Evolutionary conservation across 257 asterid genomes (phyloP).

Genomic region (Nicotiana sylvestris): DNA sequence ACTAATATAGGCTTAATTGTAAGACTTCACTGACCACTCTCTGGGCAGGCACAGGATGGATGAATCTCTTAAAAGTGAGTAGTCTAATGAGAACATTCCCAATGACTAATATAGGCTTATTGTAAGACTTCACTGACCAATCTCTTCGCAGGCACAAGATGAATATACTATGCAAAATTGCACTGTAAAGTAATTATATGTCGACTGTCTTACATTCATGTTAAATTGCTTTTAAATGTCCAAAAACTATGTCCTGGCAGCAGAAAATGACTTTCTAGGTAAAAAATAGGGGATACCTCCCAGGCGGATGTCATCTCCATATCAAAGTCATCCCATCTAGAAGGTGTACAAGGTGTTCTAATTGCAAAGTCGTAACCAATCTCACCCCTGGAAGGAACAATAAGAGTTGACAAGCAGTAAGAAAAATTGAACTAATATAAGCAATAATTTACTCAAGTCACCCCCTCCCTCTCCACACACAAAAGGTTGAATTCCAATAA

Average conservation of each 20-base stretch:
- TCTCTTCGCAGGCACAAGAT: background rate
- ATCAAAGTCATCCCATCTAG: constrained; percentile 88
- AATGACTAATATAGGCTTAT: background rate
- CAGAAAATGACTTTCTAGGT: background rate
- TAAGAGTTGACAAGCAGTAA: constrained; percentile 11
- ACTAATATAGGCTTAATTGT: no score
- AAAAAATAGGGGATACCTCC: constrained; percentile 51
- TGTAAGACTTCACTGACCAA: background rate
- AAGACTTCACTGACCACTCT: no score
- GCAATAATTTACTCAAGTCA: constrained; percentile 5
- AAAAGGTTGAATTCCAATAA: background rate
- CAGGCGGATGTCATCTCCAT: constrained; percentile 92
- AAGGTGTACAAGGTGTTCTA: constrained; percentile 74
- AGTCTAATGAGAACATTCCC: background rate
- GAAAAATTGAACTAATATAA: constrained; percentile 11
- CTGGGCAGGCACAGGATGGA: no score
- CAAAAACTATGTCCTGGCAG: background rate
- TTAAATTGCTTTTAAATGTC: constrained; percentile 1
- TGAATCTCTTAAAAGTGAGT: background rate
- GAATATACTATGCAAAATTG: background rate
- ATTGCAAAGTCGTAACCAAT: constrained; percentile 74
- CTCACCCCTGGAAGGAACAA: constrained; percentile 52
- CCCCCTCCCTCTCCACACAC: background rate
- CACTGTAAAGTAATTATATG: background rate
- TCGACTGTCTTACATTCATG: background rate